Percentiles rank a stretch among this genome's conserved stretches.
Evolutionary conservation across 2,329 filamentous ascomycete genomes (phyloP).

Genomic region (Apiospora saccharicola): DNA sequence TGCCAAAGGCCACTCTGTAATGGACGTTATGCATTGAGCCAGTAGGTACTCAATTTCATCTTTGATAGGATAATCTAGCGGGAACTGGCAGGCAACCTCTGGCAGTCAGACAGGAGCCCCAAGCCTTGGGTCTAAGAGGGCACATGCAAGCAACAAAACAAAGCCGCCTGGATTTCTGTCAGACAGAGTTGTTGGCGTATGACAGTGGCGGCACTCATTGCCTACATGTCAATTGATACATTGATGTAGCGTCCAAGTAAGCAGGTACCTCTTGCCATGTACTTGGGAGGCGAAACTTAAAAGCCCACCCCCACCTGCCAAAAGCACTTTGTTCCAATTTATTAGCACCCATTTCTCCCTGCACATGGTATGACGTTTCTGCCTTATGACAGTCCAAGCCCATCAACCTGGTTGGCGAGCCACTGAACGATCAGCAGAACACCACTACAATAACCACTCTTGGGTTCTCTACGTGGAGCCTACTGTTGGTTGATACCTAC

Average conservation of each 20-base stretch:
- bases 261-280: background rate
- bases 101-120: no score
- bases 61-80: no score
- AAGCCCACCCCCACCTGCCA: constrained; percentile 16
- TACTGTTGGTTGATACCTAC: background rate
- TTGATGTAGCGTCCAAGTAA: background rate
- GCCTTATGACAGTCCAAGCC: constrained; percentile 7
- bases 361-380: constrained; percentile 11
- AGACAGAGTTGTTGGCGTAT: background rate
- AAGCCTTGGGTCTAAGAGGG: background rate
- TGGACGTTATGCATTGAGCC: background rate
- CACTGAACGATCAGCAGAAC: background rate
- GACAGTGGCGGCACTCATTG: background rate
- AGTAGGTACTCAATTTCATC: no score
- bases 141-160: background rate
- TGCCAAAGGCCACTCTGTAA: background rate
- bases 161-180: background rate
- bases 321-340: background rate
- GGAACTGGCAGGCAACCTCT: no score
- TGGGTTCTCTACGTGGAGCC: background rate
- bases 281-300: background rate
- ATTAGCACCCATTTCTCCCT: background rate
- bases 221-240: no score
- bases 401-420: background rate
- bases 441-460: background rate